These are phyloP conservation scores for Dactylellina cionopaga DNA, from an alignment of 2,329 filamentous ascomycete genomes.

Conservation along the genomic window DNA sequence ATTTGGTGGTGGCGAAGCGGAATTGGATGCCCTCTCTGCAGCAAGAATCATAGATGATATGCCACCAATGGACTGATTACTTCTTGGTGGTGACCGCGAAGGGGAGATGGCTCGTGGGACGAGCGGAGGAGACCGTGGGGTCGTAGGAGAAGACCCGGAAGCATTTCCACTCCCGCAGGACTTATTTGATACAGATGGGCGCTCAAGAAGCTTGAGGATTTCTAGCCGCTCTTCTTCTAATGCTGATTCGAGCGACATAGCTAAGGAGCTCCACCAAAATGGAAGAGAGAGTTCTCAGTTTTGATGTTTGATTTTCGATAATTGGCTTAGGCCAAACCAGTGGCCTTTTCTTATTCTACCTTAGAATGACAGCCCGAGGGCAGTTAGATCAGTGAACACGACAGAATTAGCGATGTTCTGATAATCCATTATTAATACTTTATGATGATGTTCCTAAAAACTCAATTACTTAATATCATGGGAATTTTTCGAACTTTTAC, in stretches of 20 bases:
- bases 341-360: too few relatives aligned
- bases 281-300: neutral
- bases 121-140: conserved; percentile 58
- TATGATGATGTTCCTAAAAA: neutral
- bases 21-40: conserved; percentile 55
- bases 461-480: too few relatives aligned
- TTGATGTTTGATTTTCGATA: neutral
- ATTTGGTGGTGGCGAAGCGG: conserved; percentile 36
- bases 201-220: conserved; percentile 75
- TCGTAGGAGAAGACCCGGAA: conserved; percentile 55
- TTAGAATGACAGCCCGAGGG: too few relatives aligned
- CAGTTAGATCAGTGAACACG: neutral
- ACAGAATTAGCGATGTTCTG: neutral
- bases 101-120: conserved; percentile 60
- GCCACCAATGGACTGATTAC: conserved; percentile 61
- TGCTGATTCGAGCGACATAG: conserved; percentile 79
- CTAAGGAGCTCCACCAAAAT: conserved; percentile 41
- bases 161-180: conserved; percentile 34
- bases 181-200: conserved; percentile 58
- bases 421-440: neutral
- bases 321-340: too few relatives aligned
- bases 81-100: conserved; percentile 57
- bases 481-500: too few relatives aligned
- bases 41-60: conserved; percentile 64
- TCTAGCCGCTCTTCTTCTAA: conserved; percentile 80